phyloP scores from a whole-genome alignment of 148 eudicot species.

The Simmondsia chinensis region DNA sequence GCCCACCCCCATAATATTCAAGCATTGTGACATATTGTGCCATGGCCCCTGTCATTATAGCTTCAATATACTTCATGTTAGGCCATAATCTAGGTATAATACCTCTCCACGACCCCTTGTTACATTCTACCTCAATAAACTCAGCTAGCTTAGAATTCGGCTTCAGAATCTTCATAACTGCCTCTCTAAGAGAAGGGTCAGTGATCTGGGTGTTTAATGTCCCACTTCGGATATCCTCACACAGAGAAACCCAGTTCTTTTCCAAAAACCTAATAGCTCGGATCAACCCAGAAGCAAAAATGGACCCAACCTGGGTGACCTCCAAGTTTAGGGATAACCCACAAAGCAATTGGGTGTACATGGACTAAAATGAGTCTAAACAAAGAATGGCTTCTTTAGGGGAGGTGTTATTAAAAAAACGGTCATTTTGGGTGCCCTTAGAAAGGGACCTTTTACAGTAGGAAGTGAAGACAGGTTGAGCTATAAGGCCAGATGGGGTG shows the following conservation, averaged over 20 bases:
- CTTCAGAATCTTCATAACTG: constrained; percentile 12
- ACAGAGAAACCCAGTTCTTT: constrained; percentile 11
- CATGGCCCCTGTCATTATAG: too few species aligned
- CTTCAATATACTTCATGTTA: too few species aligned
- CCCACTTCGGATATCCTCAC: constrained; percentile 17
- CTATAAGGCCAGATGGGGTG: constrained; percentile 5
- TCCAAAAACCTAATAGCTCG: constrained; percentile 26
- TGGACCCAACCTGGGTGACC: constrained; percentile 25
- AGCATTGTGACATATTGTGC: too few species aligned
- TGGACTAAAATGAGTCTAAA: constrained; percentile 6
- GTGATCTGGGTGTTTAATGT: constrained; percentile 9
- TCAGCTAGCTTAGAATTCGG: constrained; percentile 19
- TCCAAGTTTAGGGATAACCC: constrained; percentile 11
- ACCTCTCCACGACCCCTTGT: too few species aligned
- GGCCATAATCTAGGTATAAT: too few species aligned
- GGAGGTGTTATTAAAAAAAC: constrained; percentile 1
- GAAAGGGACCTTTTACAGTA: constrained; percentile 7
- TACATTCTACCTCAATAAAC: constrained; percentile 16
- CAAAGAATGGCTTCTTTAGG: constrained; percentile 9
- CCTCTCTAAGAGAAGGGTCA: constrained; percentile 12
- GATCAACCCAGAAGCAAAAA: constrained; percentile 26
- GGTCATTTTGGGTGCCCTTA: constrained; percentile 2
- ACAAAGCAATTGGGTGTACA: constrained; percentile 13
- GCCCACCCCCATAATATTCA: too few species aligned
- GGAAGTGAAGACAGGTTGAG: constrained; percentile 6